Evolutionary conservation across 768 basidiomycete species (phyloP), one percentile per base, ranked within the genome.

Genomic region (Cubamyces lactineus): DNA sequence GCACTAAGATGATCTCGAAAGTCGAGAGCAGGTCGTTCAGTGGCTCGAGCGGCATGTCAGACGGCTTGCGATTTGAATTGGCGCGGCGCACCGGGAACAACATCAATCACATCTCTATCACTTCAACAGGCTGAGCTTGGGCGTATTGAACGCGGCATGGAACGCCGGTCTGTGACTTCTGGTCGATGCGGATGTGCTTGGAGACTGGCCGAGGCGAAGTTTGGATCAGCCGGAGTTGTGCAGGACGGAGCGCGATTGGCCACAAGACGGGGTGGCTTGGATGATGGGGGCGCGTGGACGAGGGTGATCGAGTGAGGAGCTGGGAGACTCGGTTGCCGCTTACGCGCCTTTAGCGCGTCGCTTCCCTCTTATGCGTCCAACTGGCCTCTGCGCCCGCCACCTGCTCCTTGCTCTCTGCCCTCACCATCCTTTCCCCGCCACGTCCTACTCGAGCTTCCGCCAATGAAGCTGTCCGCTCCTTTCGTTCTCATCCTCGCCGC

Each of bases 401-500:
- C 26, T n/a, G 34, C 24, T 15, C 24, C 48, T 46, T 26, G 41
- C 53, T 46, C 34, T 53, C 59, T 45, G 21, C 52, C 55, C 12
- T 34, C 50, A 21, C 53, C 26, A 15, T 40, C 15, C 34, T 46
- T 21, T 28, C 51, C 48, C 53, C 61, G 56, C 48, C 54, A 59
- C 67, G 51, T 66, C 55, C 50, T 59, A 53, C 55, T 47, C 58
- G 46, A 47, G 52, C 52, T 55, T 61, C 21, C 55, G 42, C 50
- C 63, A 61, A 84, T 85, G 84, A 83, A 78, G 76, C 60, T 80
- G 63, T 67, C 75, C 54, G 69, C 77, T 65, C 70, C 80, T 66
- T 69, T 84, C 53, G 70, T 79, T 62, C 69, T 78, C 45, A 66
- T 77, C 61, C 65, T 66, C 50, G 66, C 66, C 46, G 60, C 71